Percentiles rank a stretch among this genome's conserved stretches.
Conservation (phyloP, 2,329 filamentous ascomycete species). For the Arthrocladium fulminans region DNA sequence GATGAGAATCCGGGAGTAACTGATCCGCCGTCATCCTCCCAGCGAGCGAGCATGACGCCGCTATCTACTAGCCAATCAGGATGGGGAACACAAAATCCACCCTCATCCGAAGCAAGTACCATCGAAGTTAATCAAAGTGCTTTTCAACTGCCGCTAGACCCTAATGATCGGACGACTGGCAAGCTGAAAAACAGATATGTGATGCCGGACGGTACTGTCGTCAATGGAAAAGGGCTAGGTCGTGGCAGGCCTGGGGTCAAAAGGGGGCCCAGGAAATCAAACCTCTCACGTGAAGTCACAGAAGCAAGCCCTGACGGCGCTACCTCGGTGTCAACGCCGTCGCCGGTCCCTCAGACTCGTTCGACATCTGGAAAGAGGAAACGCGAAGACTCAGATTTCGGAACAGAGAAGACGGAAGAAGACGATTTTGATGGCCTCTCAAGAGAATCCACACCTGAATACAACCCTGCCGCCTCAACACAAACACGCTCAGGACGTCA, state of each 20-base stretch:
- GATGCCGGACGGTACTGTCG: slow-evolving; percentile 17
- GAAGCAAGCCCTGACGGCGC: not conserved
- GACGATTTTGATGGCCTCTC: slow-evolving; percentile 22
- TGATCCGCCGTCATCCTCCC: not conserved
- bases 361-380: slow-evolving; percentile 13
- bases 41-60: not conserved
- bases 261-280: slow-evolving; percentile 18
- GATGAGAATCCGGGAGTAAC: slow-evolving; percentile 4
- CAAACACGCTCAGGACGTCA: slow-evolving; percentile 69
- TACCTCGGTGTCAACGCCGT: not conserved
- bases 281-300: slow-evolving; percentile 6
- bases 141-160: slow-evolving; percentile 6
- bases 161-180: not conserved
- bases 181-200: slow-evolving; percentile 17
- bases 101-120: not conserved
- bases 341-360: not conserved
- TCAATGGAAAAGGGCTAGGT: slow-evolving; percentile 23
- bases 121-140: slow-evolving; percentile 6
- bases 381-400: slow-evolving; percentile 10
- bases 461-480: slow-evolving; percentile 48
- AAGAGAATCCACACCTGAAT: slow-evolving; percentile 35
- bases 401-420: not conserved
- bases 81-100: not conserved
- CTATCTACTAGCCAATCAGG: not conserved
- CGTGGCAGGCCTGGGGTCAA: slow-evolving; percentile 23